Evolutionary conservation across 257 asterid genomes (phyloP), one percentile per base, ranked within the genome.

Genomic region (Solanum tarijense): DNA sequence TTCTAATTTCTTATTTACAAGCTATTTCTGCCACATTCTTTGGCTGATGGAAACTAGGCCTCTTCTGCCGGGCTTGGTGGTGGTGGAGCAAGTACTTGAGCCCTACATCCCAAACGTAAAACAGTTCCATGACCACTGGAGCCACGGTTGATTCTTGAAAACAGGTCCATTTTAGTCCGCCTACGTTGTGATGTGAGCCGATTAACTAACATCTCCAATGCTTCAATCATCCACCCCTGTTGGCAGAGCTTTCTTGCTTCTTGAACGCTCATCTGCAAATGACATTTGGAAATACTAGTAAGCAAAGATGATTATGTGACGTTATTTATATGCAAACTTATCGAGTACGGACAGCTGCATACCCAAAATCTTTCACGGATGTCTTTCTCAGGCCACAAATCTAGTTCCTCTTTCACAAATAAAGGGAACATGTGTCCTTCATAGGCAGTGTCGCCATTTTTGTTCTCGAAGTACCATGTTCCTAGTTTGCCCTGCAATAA

Each of bases 381-480:
- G 3, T 95, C 97, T 90, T 94, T 94, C 94, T 96, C 99, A 0
- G 99, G 99, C 99, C 99, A 96, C 66, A 38, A 92, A 5, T 96
- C 98, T 20, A 96, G 94, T 85, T 95, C 93, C 89, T 95, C 96
- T 18, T 86, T 96, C 2, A 96, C 99, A 18, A 91, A 93, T 55
- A 96, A 87, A 1, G 98, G 95, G 36, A 94, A 96, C 99, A 96
- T 96, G 92, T 93, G 94, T 11, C 94, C 93, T 82, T 96, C 98
- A 18, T 89, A 94, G 52, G 88, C 62, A 66, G 87, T 73, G 13
- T 89, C 90, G 21, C 92, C 95, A 89, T 83, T 91, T 89, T 94
- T 96, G 93, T 91, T 93, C 90, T 89, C 93, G 86, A 96, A 92
- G 71, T 88, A 90, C 98, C 98, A 95, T 35, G 81, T 91, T 4